These are phyloP conservation scores for Guadua angustifolia DNA, from an alignment of 176 grass and related monocot genomes.

Conservation along the genomic window DNA sequence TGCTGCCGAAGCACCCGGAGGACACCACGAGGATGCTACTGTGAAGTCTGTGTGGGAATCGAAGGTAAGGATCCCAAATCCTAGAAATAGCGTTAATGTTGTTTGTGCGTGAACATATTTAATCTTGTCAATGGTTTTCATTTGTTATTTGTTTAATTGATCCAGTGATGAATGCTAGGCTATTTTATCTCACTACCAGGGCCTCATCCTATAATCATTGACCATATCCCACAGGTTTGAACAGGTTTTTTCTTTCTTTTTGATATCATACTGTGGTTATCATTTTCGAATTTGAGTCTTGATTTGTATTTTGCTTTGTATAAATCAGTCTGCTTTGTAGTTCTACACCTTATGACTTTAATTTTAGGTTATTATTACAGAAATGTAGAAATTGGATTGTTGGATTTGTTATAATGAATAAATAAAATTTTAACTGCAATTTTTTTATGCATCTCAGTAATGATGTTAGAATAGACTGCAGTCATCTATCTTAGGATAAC, in stretches of 20 bases:
- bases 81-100: too few relatives aligned
- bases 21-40: too few relatives aligned
- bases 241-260: constrained; percentile 70
- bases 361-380: background rate
- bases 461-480: background rate
- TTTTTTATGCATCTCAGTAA: background rate
- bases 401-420: constrained; percentile 6
- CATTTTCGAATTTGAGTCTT: background rate
- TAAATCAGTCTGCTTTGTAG: background rate
- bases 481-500: background rate
- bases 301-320: constrained; percentile 17
- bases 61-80: too few relatives aligned
- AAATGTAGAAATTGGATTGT: constrained; percentile 2
- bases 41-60: too few relatives aligned
- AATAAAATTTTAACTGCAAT: background rate
- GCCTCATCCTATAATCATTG: too few relatives aligned
- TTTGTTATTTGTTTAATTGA: too few relatives aligned
- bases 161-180: too few relatives aligned
- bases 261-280: constrained; percentile 22
- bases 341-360: constrained; percentile 19
- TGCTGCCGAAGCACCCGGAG: too few relatives aligned
- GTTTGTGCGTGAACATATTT: too few relatives aligned
- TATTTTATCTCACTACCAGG: too few relatives aligned
- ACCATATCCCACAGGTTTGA: too few relatives aligned
- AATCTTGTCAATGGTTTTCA: too few relatives aligned